These are phyloP conservation scores for Alternaria novae-zelandiae DNA, from an alignment of 2,329 filamentous ascomycete genomes.

Conservation along the genomic window DNA sequence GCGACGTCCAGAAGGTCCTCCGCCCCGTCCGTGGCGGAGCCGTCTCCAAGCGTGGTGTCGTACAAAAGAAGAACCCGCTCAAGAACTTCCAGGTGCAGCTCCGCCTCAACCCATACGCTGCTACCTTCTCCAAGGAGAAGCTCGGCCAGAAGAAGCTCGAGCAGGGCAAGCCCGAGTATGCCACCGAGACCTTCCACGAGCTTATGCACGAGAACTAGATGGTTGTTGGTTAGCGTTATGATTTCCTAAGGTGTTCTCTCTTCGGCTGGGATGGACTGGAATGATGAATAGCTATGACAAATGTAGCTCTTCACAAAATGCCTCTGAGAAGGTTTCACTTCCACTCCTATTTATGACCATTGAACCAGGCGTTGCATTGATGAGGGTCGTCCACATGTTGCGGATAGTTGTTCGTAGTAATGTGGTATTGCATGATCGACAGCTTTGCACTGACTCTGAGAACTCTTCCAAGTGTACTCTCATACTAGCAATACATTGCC, in stretches of 20 bases:
- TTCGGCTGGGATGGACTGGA: constrained; percentile 28
- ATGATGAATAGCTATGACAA: constrained; percentile 34
- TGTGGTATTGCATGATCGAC: background rate
- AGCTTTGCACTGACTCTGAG: background rate
- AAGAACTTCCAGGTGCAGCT: constrained; percentile 98
- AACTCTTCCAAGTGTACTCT: background rate
- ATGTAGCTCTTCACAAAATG: constrained; percentile 39
- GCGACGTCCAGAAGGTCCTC: constrained; percentile 96
- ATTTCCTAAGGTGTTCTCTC: constrained; percentile 35
- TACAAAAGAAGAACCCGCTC: constrained; percentile 99
- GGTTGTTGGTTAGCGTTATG: constrained; percentile 29
- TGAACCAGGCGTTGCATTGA: background rate
- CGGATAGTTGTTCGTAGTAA: background rate
- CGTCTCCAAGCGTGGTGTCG: constrained; percentile 84
- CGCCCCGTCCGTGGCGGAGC: constrained; percentile 88
- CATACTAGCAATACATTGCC: background rate
- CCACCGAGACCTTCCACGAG: constrained; percentile 59
- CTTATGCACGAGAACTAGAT: constrained; percentile 58
- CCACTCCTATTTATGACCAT: constrained; percentile 8
- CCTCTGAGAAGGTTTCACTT: constrained; percentile 30
- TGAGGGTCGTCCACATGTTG: background rate
- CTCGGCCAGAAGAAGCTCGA: constrained; percentile 73
- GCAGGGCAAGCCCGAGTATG: constrained; percentile 65
- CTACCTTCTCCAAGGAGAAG: constrained; percentile 86
- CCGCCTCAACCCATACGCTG: constrained; percentile 97